Percentiles rank a stretch among this genome's conserved stretches.
Conservation (phyloP, 2,329 filamentous ascomycete genomes). For the Aspergillus sp. region DNA sequence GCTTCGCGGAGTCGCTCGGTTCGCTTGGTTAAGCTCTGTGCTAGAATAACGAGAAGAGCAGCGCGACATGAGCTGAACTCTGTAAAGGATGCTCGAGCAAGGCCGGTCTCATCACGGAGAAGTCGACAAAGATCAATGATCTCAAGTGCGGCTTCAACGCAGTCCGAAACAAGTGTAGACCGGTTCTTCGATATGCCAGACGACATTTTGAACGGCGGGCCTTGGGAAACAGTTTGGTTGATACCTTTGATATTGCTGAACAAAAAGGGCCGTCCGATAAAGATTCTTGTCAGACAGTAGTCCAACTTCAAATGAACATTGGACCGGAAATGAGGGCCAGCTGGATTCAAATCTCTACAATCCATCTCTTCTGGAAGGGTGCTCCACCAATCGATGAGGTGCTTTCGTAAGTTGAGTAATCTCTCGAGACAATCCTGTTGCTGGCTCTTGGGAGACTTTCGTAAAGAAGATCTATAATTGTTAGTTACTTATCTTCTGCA, state of each 20-base stretch:
- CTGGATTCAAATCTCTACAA: constrained; percentile 38
- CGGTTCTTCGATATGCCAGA: constrained; percentile 31
- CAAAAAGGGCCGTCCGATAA: constrained; percentile 51
- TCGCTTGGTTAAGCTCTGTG: constrained; percentile 35
- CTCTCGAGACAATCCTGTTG: constrained; percentile 38
- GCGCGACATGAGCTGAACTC: constrained; percentile 54
- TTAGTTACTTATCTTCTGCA: constrained; percentile 11
- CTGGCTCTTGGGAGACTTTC: constrained; percentile 34
- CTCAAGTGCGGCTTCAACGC: constrained; percentile 49
- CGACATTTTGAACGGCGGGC: constrained; percentile 20
- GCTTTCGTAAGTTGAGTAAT: constrained; percentile 33
- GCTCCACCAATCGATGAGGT: constrained; percentile 40
- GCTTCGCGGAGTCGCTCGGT: constrained; percentile 41
- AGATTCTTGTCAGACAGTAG: constrained; percentile 51
- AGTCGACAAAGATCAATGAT: constrained; percentile 49
- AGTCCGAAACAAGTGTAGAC: constrained; percentile 45
- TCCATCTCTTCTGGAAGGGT: constrained; percentile 34
- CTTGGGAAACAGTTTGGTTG: constrained; percentile 14
- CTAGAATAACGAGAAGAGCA: constrained; percentile 46
- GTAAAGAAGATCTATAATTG: constrained; percentile 28
- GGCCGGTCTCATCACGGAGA: constrained; percentile 48
- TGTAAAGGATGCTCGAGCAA: constrained; percentile 52
- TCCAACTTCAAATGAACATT: constrained; percentile 50
- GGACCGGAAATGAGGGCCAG: constrained; percentile 41
- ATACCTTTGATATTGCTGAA: constrained; percentile 36